Evolutionary conservation across 2,329 filamentous ascomycete species (phyloP), one percentile per base, ranked within the genome.

Genomic region (Scedosporium minutisporum): DNA sequence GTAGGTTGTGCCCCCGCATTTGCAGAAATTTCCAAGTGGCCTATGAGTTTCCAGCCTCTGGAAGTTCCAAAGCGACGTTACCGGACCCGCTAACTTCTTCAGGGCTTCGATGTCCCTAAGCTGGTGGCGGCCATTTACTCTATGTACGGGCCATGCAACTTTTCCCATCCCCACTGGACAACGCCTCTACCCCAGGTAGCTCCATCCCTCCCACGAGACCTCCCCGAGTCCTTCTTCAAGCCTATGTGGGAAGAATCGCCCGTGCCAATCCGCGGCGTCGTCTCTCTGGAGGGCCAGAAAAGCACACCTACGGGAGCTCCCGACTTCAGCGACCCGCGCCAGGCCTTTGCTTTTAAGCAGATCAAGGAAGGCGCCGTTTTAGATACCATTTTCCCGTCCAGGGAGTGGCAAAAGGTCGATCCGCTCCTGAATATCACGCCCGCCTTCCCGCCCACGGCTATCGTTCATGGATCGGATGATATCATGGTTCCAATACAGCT

Each of bases 131-230:
- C 75, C 21, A 77, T 78, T 58, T 71, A 74, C 57, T 71, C 74
- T 63, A 71, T 78, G 66, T 78, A 78, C 65, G 75, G 75, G n/a
- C 71, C 76, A 1, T 74, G 73, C 27, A 69, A 74, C 66, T 77
- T 78, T 64, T 65, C 68, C 0, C 64, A 76, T 53, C 65, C 72
- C 0, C 74, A 73, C 66, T 78, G 76, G 77, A 71, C 65, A 0
- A 64, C 65, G 9, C 68, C 70, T 2, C 65, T 77, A 9, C 69
- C 72, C 0, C 68, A 72, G 4, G 60, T 76, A 6, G 72, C 67
- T 21, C 48, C 48, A 18, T 25, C 48, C 10, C 67, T 74, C 0
- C 73, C 72, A 0, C 29, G 62, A 1, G 64, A 66, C 0, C 66
- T 75, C 0, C 64, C 66, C 0, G 16, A 67, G 0, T 66, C 69